Percentiles rank a stretch among this genome's conserved stretches.
These are phyloP conservation scores for Xylaria telfairii DNA, from an alignment of 495 filamentous ascomycete species.

Conservation along the genomic window DNA sequence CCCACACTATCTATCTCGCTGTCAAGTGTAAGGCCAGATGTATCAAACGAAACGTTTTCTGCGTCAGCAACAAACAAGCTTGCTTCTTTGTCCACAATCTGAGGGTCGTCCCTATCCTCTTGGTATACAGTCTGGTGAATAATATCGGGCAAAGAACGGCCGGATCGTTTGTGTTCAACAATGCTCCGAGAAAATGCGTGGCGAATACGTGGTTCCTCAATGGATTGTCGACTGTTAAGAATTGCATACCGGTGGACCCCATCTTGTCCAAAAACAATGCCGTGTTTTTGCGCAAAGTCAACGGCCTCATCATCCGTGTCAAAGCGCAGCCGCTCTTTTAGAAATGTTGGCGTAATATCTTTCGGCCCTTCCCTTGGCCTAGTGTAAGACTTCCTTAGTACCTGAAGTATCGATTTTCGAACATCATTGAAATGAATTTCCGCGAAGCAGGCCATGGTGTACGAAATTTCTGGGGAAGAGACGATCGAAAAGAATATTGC, in stretches of 20 bases:
- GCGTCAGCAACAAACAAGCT: conserved; percentile 43
- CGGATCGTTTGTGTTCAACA: conserved; percentile 57
- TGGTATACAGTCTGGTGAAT: conserved; percentile 54
- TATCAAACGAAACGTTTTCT: conserved; percentile 13
- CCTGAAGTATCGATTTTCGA: conserved; percentile 75
- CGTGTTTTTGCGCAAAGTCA: conserved; percentile 72
- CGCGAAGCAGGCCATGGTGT: conserved; percentile 91
- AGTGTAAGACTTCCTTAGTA: conserved; percentile 65
- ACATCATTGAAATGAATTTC: conserved; percentile 87
- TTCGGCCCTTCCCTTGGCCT: conserved; percentile 70
- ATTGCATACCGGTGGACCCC: conserved; percentile 59
- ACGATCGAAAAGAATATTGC: conserved; percentile 80
- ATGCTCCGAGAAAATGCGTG: conserved; percentile 51
- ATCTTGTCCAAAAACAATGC: conserved; percentile 61
- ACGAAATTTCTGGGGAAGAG: conserved; percentile 72
- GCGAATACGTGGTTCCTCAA: conserved; percentile 47
- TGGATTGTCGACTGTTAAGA: conserved; percentile 33
- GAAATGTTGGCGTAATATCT: conserved; percentile 73
- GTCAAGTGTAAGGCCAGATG: neutral
- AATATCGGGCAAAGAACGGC: conserved; percentile 46
- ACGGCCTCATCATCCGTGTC: conserved; percentile 74
- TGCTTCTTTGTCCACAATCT: conserved; percentile 18
- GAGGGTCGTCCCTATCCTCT: neutral
- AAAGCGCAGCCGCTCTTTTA: conserved; percentile 72
- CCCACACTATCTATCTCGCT: conserved; percentile 2